Base-by-base conservation (phyloP, 1,284 basidiomycete species). In the Salmacisia buchloeana region DNA sequence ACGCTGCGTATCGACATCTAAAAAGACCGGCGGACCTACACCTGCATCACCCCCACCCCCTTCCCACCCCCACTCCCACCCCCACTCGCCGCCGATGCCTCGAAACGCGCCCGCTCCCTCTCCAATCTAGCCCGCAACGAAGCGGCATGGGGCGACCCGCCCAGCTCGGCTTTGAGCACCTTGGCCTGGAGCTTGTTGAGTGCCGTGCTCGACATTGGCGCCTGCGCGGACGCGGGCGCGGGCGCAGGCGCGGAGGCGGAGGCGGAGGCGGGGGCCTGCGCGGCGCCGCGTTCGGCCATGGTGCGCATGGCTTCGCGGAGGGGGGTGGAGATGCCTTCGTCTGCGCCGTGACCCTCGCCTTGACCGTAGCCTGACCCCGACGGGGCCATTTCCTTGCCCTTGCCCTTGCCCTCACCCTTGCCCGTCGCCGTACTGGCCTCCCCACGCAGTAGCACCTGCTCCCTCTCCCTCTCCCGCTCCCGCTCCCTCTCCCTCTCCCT, bases 131-230 rank as follows among this genome's bases (percentile, higher is more conserved):
- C 84, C 80, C 96, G 90, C 46, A 97, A 82, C 31, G 84, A 83
- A 33, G 90, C 89, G 72, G 92, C 85, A 0, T 89, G 84, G 15
- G 86, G 83, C 52, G 82, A 81, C 23, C 84, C 85, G 84, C 89
- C 89, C 29, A 98, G 83, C 79, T 91, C 94, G 9, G 94, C 93
- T 21, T 92, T 87, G 18, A 98, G 82, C 1, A 96, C 92, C 70
- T 89, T 89, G 6, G 94, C 96, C 80, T 97, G 94, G 1, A 98
- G 82, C 74, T 88, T 89, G 81, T 98, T 98, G 45, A 98, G 83
- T 36, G 89, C 89, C 38, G 80, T 81, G 7, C 81, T 75, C 0
- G 81, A 80, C 60, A 84, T 67, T 13, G 80, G 72, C 27, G n/a
- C n/a, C n/a, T 63, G 58, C 3, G 25, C 39, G 3, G 61, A 21